These are phyloP conservation scores for Porcisia hertigi DNA, from an alignment of 208 protist species.

Conservation along the genomic window DNA sequence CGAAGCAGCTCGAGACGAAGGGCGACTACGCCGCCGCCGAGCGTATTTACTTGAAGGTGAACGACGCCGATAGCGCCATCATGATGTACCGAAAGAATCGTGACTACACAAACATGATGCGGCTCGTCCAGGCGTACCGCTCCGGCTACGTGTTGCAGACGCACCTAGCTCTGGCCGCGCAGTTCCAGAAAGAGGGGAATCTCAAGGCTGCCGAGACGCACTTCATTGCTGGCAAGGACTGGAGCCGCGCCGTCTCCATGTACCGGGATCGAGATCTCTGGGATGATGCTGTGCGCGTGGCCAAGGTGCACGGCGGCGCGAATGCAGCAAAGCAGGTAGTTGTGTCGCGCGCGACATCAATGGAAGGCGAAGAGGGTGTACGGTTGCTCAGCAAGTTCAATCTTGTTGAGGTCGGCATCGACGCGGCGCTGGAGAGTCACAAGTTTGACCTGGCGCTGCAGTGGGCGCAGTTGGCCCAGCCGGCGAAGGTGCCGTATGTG, in stretches of 20 bases:
- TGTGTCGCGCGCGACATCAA: constrained; percentile 90
- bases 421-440: constrained; percentile 92
- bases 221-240: constrained; percentile 95
- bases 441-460: constrained; percentile 96
- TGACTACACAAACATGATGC: constrained; percentile 94
- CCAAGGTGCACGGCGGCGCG: constrained; percentile 94
- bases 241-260: constrained; percentile 97
- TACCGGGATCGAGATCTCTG: constrained; percentile 96
- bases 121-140: constrained; percentile 92
- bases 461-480: constrained; percentile 89
- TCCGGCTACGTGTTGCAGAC: constrained; percentile 94
- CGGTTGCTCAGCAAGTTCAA: constrained; percentile 95
- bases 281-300: constrained; percentile 97
- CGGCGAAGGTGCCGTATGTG: constrained; percentile 94
- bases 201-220: constrained; percentile 94
- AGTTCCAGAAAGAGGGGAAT: constrained; percentile 96
- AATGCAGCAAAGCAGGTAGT: constrained; percentile 95
- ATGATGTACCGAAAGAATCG: constrained; percentile 95
- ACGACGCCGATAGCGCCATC: constrained; percentile 97
- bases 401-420: constrained; percentile 94
- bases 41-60: constrained; percentile 95
- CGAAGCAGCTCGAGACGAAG: constrained; percentile 92
- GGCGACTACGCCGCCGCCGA: constrained; percentile 96
- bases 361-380: constrained; percentile 94
- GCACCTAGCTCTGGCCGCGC: constrained; percentile 93